A percentile compares a stretch with the other conserved stretches of the same genome.
Evolutionary conservation across 2,329 filamentous ascomycete genomes (phyloP).

Genomic region (Microsporum audouinii): DNA sequence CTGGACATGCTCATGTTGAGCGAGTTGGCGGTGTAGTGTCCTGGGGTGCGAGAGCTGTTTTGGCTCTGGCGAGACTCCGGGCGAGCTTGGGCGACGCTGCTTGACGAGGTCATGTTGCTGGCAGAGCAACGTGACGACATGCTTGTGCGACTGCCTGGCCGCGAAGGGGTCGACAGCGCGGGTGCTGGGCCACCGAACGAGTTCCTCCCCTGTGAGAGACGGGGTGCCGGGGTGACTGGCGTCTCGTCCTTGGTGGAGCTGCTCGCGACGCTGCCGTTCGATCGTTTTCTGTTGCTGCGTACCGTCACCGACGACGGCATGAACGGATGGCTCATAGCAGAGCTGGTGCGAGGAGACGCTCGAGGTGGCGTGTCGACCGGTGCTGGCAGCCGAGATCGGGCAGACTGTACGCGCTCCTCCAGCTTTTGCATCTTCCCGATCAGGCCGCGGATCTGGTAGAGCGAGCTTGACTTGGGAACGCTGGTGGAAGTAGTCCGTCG

Average conservation of each 20-base stretch:
- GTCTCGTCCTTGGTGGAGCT: constrained; percentile 25
- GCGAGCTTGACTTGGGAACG: constrained; percentile 45
- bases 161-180: constrained; percentile 8
- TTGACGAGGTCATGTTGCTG: constrained; percentile 28
- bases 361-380: constrained; percentile 67
- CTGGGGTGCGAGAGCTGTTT: constrained; percentile 51
- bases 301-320: constrained; percentile 48
- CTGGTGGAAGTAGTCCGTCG: constrained; percentile 21
- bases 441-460: constrained; percentile 84
- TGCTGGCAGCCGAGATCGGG: constrained; percentile 79
- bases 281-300: constrained; percentile 34
- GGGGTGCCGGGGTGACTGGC: constrained; percentile 22
- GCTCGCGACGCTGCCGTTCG: constrained; percentile 33
- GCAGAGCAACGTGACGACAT: constrained; percentile 36
- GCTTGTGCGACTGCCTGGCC: constrained; percentile 56
- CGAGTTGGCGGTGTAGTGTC: constrained; percentile 40
- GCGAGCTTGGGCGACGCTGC: constrained; percentile 31
- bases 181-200: constrained; percentile 36
- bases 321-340: constrained; percentile 36
- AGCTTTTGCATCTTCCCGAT: constrained; percentile 96
- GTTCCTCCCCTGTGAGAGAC: constrained; percentile 28
- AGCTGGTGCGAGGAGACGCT: constrained; percentile 58
- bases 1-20: constrained; percentile 31
- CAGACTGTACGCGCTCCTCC: constrained; percentile 84
- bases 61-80: constrained; percentile 56